These are phyloP conservation scores for Ogataea hybrid DNA, from an alignment of 1,139 yeast species.

Conservation along the genomic window DNA sequence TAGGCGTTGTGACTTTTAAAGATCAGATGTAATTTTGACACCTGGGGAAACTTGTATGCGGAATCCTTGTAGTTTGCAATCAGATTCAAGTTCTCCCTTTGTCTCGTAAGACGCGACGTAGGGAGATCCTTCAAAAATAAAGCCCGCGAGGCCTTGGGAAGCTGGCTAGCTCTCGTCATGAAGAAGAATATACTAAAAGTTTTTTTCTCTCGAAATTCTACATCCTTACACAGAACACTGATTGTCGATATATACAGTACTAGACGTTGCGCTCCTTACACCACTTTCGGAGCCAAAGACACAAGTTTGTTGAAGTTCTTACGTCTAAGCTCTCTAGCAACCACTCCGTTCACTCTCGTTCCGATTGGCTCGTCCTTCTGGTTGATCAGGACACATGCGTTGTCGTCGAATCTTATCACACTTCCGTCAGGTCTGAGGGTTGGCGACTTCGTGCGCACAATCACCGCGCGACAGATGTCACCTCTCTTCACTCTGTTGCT, in stretches of 20 bases:
- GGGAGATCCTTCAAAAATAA: slow-evolving; percentile 34
- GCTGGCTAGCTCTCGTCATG: slow-evolving; percentile 5
- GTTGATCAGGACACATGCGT: slow-evolving; percentile 93
- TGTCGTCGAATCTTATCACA: slow-evolving; percentile 85
- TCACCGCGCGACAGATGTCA: slow-evolving; percentile 93
- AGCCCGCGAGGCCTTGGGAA: slow-evolving; percentile 16
- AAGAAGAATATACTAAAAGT: neutral
- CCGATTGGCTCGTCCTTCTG: slow-evolving; percentile 91
- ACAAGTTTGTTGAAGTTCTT: slow-evolving; percentile 84
- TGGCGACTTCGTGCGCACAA: slow-evolving; percentile 90
- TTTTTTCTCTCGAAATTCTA: slow-evolving; percentile 1
- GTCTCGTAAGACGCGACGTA: slow-evolving; percentile 38
- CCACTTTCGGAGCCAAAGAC: slow-evolving; percentile 86
- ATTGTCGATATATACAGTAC: slow-evolving; percentile 3
- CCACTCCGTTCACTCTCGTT: slow-evolving; percentile 87
- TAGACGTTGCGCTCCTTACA: slow-evolving; percentile 34
- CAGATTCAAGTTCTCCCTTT: slow-evolving; percentile 39
- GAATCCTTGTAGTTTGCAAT: slow-evolving; percentile 45
- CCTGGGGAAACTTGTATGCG: slow-evolving; percentile 40
- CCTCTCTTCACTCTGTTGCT: slow-evolving; percentile 88
- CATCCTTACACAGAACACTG: slow-evolving; percentile 6
- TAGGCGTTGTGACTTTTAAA: slow-evolving; percentile 44
- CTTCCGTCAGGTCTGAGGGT: slow-evolving; percentile 87
- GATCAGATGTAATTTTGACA: slow-evolving; percentile 39
- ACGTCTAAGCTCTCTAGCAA: slow-evolving; percentile 87